Evolutionary conservation across 352 stramenopile genomes (phyloP), one percentile per base, ranked within the genome.

Genomic region (Pythium biforme): DNA sequence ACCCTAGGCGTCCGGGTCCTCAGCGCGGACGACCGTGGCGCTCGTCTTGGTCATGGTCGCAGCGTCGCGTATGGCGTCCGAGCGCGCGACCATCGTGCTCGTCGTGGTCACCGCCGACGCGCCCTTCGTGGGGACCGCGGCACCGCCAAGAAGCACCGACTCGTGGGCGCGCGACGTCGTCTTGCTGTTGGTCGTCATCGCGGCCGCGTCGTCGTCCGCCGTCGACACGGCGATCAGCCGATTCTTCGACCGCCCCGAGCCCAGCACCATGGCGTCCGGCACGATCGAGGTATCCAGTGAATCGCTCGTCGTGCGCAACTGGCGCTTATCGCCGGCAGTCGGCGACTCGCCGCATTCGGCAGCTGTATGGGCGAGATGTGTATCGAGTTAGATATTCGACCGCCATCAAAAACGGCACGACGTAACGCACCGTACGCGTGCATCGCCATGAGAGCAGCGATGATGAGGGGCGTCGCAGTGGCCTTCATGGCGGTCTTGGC

Each of bases 31-130:
- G 29, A 27, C 33, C 27, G 50, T 55, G n/a, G 25, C 57, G 25
- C 47, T 41, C 9, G 39, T 47, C 49, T 33, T 55, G 27, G 50
- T 59, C 59, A 66, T 66, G 15, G 59, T 55, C 50, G 59, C 49
- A 12, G 27, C 25, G 50, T 66, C 59, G 25, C 19, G 29, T 17
- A 22, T 26, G 49, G 45, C 59, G 50, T 59, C 50, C 33, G 50
- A 59, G 22, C 26, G n/a, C 14, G 34, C 55, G 55, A 52, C 29
- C 55, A 62, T 33, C 43, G 55, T 39, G 43, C 11, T 37, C 55
- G 27, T 54, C 11, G 55, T 15, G 22, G 33, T 15, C 55, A 46
- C 43, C 12, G 34, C 31, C 31, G 55, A 62, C 55, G 37, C 29
- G 22, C 45, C 55, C 2, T 17, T 8, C 19, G 53, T 49, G 19